Conservation (phyloP, 306 rosid species). For the Quercus parvula region DNA sequence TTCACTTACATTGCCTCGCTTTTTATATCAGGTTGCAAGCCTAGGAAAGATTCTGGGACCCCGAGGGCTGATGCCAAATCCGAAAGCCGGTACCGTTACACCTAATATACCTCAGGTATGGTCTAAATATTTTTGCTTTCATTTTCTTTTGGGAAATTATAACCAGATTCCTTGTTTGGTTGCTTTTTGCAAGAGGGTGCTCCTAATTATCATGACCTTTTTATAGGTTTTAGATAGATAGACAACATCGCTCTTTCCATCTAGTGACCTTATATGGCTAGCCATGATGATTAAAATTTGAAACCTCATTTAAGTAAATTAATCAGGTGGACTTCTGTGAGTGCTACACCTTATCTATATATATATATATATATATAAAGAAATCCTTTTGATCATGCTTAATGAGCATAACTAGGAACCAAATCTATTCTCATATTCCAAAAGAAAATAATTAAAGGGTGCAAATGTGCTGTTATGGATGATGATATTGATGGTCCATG, state of each 20-base stretch:
- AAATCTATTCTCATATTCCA: too few relatives aligned
- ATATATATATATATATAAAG: neutral
- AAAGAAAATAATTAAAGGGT: too few relatives aligned
- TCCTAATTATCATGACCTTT: neutral
- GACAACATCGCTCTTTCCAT: neutral
- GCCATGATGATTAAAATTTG: neutral
- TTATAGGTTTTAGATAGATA: neutral
- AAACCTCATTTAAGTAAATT: neutral
- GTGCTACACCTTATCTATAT: neutral
- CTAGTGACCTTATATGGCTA: neutral
- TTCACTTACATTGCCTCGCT: constrained; percentile 21
- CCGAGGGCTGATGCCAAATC: constrained; percentile 99
- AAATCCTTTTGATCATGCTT: neutral
- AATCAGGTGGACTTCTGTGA: neutral
- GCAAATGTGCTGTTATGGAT: too few relatives aligned
- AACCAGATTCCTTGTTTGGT: neutral
- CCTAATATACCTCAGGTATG: constrained; percentile 91
- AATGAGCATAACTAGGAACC: neutral
- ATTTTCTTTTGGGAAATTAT: neutral
- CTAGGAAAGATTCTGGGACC: constrained; percentile 98
- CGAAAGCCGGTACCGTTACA: constrained; percentile 98
- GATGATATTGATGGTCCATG: too few relatives aligned
- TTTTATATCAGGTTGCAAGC: constrained; percentile 77
- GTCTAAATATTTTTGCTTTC: neutral
- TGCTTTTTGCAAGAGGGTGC: neutral